Evolutionary conservation across 441 rosid species (phyloP), one percentile per base, ranked within the genome.

Genomic region (Adansonia rubrostipa): DNA sequence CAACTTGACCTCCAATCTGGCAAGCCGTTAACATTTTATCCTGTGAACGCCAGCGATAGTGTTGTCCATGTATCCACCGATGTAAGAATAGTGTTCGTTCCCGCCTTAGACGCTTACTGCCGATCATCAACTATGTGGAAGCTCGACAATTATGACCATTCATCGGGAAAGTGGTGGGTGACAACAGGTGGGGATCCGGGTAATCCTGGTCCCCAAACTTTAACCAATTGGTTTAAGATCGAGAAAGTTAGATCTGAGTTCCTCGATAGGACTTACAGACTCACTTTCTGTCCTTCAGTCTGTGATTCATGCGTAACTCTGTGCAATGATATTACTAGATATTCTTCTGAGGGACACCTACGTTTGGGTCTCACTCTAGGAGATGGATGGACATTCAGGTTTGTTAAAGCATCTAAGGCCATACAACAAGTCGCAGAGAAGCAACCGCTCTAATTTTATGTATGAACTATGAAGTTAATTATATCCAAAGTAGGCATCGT

Each of bases 1-100:
- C 0, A 0, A 5, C 1, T 5, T 0, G 60, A 50, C 10, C 0
- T 9, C 0, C 1, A 7, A 6, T 0, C 1, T 0, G 51, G 65
- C 0, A 0, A 0, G 4, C 53, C 76, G 0, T 48, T 56, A 1
- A 0, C 1, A 9, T 36, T 73, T 58, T 9, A 19, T 4, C 14
- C 14, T 9, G 24, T 0, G 3, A 3, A 73, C n/a, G 1, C 15
- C 50, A 33, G 2, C 0, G 24, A 20, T 8, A 2, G 7, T 47
- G 17, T 24, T 4, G 42, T 60, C 42, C 1, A 11, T 0, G 1
- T 0, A 13, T 74, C 77, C 4, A 22, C 45, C 19, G 77, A 58
- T 20, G 13, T 42, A 24, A 58, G 60, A 20, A 19, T 74, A 22
- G 1, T 0, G 54, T 74, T 74, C 33, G 10, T 48, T 5, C 17